Percentiles rank a stretch among this genome's conserved stretches.
phyloP scores from a whole-genome alignment of 2,329 filamentous ascomycete species.

The Colletotrichum navitas region DNA sequence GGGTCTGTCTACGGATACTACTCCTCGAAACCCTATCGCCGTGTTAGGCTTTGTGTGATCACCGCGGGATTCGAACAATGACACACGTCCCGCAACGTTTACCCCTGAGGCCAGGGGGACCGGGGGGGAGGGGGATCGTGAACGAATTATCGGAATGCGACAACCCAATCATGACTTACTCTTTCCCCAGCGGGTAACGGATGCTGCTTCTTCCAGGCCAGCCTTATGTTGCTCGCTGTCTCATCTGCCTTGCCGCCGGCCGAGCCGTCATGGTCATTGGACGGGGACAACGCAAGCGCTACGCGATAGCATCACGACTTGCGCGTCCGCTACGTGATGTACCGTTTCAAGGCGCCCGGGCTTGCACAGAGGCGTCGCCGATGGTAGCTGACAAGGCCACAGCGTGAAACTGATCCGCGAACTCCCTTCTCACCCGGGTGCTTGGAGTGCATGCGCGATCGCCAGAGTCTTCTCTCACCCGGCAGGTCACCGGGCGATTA shows the following conservation, averaged over 20 bases:
- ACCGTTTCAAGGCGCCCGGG: slow-evolving; percentile 18
- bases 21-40: slow-evolving; percentile 12
- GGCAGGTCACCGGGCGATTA: slow-evolving; percentile 11
- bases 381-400: neutral
- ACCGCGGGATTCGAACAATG: slow-evolving; percentile 36
- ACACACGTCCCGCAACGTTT: slow-evolving; percentile 36
- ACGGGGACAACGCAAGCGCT: slow-evolving; percentile 23
- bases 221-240: slow-evolving; percentile 29
- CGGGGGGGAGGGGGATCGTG: neutral
- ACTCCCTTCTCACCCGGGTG: neutral
- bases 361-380: neutral
- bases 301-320: slow-evolving; percentile 24
- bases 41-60: slow-evolving; percentile 34
- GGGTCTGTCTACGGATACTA: slow-evolving; percentile 21
- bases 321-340: slow-evolving; percentile 8
- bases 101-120: neutral
- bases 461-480: neutral
- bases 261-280: slow-evolving; percentile 20
- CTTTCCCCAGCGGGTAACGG: neutral
- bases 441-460: neutral
- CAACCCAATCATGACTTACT: slow-evolving; percentile 16
- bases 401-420: neutral
- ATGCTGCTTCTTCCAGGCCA: slow-evolving; percentile 14
- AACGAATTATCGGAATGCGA: slow-evolving; percentile 19
- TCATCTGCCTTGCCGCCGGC: slow-evolving; percentile 31